Evolutionary conservation across 2,329 filamentous ascomycete species (phyloP).

Genomic region (Colletotrichum tropicicola): DNA sequence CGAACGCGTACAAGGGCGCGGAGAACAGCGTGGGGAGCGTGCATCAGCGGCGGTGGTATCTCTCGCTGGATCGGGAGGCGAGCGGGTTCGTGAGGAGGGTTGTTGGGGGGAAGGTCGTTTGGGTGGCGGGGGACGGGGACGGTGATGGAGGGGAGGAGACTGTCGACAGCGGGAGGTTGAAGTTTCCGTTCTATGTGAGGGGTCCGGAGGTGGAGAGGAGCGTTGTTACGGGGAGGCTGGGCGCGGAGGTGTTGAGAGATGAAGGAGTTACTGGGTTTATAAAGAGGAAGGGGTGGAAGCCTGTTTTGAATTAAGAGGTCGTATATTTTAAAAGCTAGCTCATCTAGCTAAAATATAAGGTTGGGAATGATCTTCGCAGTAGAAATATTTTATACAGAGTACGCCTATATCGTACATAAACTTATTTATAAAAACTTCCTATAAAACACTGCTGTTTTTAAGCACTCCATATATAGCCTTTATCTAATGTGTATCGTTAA

Average conservation of each 20-base stretch:
- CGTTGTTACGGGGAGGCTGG: conserved; percentile 69
- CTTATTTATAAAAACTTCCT: too few relatives aligned
- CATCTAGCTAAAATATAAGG: too few relatives aligned
- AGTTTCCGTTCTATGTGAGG: conserved; percentile 68
- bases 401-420: too few relatives aligned
- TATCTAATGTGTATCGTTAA: background rate
- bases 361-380: too few relatives aligned
- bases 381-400: too few relatives aligned
- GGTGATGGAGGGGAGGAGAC: background rate
- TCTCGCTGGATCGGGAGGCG: conserved; percentile 67
- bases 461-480: too few relatives aligned
- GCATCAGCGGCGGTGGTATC: conserved; percentile 73
- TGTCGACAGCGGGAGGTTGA: conserved; percentile 37
- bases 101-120: background rate
- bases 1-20: conserved; percentile 74
- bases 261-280: conserved; percentile 67
- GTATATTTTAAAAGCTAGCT: too few relatives aligned
- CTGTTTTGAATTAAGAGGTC: conserved; percentile 50
- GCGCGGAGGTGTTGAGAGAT: conserved; percentile 67
- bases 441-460: too few relatives aligned
- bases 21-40: conserved; percentile 72
- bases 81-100: conserved; percentile 62
- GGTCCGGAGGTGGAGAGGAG: conserved; percentile 72
- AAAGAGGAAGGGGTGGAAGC: conserved; percentile 67
- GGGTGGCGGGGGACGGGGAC: background rate